phyloP scores from a whole-genome alignment of 192 early-diverging fungal species.

The Irineochytrium annulatum region DNA sequence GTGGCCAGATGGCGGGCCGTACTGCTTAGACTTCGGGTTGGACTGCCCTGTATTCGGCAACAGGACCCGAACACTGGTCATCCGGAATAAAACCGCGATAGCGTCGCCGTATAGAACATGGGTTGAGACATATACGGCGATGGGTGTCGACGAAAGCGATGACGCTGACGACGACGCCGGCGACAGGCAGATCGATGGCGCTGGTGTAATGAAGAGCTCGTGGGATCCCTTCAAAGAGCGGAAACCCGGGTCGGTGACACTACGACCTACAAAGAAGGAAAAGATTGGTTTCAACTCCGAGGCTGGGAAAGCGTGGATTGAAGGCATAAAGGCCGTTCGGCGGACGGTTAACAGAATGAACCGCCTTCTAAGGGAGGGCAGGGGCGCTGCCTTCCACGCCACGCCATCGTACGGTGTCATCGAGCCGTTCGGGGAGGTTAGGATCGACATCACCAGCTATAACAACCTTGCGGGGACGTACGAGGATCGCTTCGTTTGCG shows the following conservation, averaged over 20 bases:
- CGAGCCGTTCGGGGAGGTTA: conserved; percentile 38
- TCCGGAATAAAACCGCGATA: conserved; percentile 41
- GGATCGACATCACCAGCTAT: conserved; percentile 38
- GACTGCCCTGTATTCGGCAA: conserved; percentile 47
- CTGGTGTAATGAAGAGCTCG: no score
- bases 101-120: conserved; percentile 31
- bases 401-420: conserved; percentile 34
- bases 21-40: conserved; percentile 38
- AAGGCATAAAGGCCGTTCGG: conserved; percentile 36
- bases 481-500: conserved; percentile 37
- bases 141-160: conserved; percentile 23
- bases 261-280: conserved; percentile 18
- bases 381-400: conserved; percentile 48
- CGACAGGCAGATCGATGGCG: no score
- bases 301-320: conserved; percentile 41
- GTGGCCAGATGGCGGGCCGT: conserved; percentile 4
- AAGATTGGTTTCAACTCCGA: conserved; percentile 48
- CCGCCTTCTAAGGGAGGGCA: conserved; percentile 38
- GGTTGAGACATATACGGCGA: conserved; percentile 40
- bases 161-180: neutral
- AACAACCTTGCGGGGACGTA: conserved; percentile 50
- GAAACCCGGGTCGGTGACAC: neutral
- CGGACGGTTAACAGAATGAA: conserved; percentile 39
- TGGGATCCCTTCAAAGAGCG: neutral
- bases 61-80: conserved; percentile 25